Conservation (phyloP, 371 early-diverging fungal species). For the Capillidium heterosporum region DNA sequence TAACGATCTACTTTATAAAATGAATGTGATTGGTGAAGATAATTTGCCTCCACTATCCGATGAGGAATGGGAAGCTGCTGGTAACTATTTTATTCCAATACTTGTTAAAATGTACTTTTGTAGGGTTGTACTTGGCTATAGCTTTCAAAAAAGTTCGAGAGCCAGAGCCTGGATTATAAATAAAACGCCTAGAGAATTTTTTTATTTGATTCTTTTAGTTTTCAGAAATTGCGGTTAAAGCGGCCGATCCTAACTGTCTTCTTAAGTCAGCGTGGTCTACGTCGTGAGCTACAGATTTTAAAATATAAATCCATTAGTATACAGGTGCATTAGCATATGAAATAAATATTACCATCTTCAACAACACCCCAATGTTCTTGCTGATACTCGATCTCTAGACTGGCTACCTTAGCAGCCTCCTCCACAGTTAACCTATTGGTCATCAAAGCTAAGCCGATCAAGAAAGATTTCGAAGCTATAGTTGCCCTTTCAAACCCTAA, state of each 20-base stretch:
- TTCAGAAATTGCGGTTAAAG: background rate
- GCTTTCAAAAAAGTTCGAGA: background rate
- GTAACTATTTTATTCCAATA: background rate
- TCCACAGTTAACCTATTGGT: constrained; percentile 53
- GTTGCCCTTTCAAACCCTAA: constrained; percentile 76
- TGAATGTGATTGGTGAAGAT: constrained; percentile 49
- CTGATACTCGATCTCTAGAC: constrained; percentile 72
- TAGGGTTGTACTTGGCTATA: background rate
- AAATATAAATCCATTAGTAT: background rate
- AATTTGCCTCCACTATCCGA: background rate
- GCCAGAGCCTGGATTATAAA: no score
- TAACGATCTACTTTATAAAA: constrained; percentile 39
- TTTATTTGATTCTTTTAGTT: constrained; percentile 2
- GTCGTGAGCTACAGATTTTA: constrained; percentile 7
- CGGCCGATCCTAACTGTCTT: constrained; percentile 9
- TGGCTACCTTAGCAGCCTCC: constrained; percentile 58
- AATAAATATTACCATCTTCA: constrained; percentile 32
- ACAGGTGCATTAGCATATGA: no score
- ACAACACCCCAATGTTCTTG: constrained; percentile 85
- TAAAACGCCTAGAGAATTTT: background rate
- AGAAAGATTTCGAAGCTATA: constrained; percentile 73
- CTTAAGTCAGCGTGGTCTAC: constrained; percentile 8
- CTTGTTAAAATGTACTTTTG: background rate
- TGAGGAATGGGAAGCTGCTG: background rate
- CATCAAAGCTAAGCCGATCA: constrained; percentile 68